A percentile compares a stretch with the other conserved stretches of the same genome.
These are phyloP conservation scores for Takakia lepidozioides DNA, from an alignment of 225 moss, liverwort and hornwort species.

Conservation along the genomic window DNA sequence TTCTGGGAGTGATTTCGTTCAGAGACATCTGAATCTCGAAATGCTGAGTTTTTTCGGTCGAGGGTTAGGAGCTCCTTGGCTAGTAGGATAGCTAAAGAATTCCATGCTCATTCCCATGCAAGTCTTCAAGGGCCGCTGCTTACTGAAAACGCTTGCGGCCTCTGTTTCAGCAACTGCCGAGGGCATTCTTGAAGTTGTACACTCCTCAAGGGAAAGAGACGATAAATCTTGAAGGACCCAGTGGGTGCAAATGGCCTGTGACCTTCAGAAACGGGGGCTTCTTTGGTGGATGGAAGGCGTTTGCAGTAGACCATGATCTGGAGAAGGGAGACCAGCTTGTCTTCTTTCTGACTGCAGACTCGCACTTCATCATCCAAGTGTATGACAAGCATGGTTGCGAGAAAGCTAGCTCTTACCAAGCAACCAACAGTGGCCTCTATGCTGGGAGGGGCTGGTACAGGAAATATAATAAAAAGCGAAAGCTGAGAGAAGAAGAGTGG, in stretches of 20 bases:
- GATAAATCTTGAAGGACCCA: constrained; percentile 12
- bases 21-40: not conserved
- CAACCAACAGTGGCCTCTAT: too few relatives aligned
- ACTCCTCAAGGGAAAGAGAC: constrained; percentile 8
- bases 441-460: too few relatives aligned
- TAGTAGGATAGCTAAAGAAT: too few relatives aligned
- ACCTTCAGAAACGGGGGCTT: constrained; percentile 13
- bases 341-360: constrained; percentile 14
- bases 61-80: too few relatives aligned
- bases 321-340: constrained; percentile 34
- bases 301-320: constrained; percentile 25
- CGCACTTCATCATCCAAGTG: constrained; percentile 23
- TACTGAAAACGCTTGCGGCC: too few relatives aligned
- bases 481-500: too few relatives aligned
- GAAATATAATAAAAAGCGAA: too few relatives aligned
- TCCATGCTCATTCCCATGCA: too few relatives aligned
- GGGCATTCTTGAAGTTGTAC: constrained; percentile 18
- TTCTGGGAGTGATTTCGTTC: not conserved
- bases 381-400: constrained; percentile 32
- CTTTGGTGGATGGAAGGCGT: constrained; percentile 32
- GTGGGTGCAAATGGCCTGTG: constrained; percentile 29
- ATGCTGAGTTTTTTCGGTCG: not conserved
- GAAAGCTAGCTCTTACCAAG: constrained; percentile 22
- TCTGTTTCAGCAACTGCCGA: constrained; percentile 38
- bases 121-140: too few relatives aligned